Evolutionary conservation across 306 rosid genomes (phyloP), one percentile per base, ranked within the genome.

Genomic region (Parietaria judaica): DNA sequence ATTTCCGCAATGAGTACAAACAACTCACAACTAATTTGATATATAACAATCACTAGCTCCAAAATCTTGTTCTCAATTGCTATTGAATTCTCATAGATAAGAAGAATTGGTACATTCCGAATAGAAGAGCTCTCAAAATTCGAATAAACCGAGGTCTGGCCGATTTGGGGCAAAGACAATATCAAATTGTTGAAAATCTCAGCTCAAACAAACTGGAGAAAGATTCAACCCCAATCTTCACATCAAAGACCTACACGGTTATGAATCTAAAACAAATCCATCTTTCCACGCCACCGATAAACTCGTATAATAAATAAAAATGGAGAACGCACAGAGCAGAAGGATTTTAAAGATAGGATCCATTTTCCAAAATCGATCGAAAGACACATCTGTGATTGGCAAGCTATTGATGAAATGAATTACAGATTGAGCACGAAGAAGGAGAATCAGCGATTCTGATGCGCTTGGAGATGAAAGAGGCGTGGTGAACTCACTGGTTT

Each of bases 401-500:
- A 14, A 59, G 3, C 8, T 16, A 12, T 17, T 9, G 2, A 38
- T 6, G 31, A 31, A 64, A 13, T 38, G 17, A 16, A 39, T 23
- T 23, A 23, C 12, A 14, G n/a, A 37, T 7, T 7, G 6, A 49
- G 8, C 50, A 34, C 47, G 4, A 35, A 23, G 6, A n/a, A 49
- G 14, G 14, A 56, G 3, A 43, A 4, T 35, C 7, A 64, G 59
- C 11, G 36, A 65, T 10, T 55, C 38, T 15, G 61, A 58, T 11
- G 0, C 39, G 31, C 2, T 46, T n/a, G n/a, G 7, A 51, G 3
- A 23, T 13, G 23, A 34, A 16, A 54, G n/a, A 3, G 63, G 12
- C 13, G 9, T 36, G 63, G 52, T 7, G 8, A 15, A 85, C 90
- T 82, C 71, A 92, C 98, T 88, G 72, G 98, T 92, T 88, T 88